phyloP scores from a whole-genome alignment of 495 filamentous ascomycete genomes.

The Podospora pseudoanserina region DNA sequence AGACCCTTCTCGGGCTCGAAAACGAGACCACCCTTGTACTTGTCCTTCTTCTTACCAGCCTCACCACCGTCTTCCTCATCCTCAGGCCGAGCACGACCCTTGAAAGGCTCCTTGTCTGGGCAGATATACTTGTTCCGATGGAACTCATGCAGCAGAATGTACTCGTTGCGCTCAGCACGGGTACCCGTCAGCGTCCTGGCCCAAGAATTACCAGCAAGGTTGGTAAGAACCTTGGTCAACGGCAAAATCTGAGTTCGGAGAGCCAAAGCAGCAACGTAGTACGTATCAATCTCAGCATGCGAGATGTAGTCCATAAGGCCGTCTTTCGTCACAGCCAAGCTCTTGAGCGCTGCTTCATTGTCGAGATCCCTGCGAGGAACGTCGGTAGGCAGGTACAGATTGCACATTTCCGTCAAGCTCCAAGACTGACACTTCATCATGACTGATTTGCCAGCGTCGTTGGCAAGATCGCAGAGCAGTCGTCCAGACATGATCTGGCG shows the following conservation, averaged over 20 bases:
- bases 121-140: constrained; percentile 95
- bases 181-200: constrained; percentile 93
- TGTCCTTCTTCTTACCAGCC: constrained; percentile 85
- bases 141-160: constrained; percentile 97
- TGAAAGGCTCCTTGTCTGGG: constrained; percentile 80
- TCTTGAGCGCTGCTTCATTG: constrained; percentile 79
- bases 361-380: constrained; percentile 75
- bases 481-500: constrained; percentile 85
- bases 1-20: constrained; percentile 97
- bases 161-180: constrained; percentile 95
- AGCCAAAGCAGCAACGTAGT: constrained; percentile 87
- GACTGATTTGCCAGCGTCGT: constrained; percentile 94
- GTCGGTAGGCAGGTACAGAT: constrained; percentile 69
- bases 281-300: constrained; percentile 92
- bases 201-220: constrained; percentile 97
- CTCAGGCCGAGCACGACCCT: constrained; percentile 63
- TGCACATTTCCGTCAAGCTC: constrained; percentile 97
- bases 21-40: constrained; percentile 96
- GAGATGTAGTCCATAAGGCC: constrained; percentile 90
- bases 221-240: constrained; percentile 90
- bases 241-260: constrained; percentile 86
- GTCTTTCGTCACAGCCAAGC: constrained; percentile 77
- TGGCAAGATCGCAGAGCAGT: constrained; percentile 88
- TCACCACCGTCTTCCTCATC: constrained; percentile 65
- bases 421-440: constrained; percentile 98